These are phyloP conservation scores for Chaetomiaceae sp. DNA, from an alignment of 2,329 filamentous ascomycete species.

Conservation along the genomic window DNA sequence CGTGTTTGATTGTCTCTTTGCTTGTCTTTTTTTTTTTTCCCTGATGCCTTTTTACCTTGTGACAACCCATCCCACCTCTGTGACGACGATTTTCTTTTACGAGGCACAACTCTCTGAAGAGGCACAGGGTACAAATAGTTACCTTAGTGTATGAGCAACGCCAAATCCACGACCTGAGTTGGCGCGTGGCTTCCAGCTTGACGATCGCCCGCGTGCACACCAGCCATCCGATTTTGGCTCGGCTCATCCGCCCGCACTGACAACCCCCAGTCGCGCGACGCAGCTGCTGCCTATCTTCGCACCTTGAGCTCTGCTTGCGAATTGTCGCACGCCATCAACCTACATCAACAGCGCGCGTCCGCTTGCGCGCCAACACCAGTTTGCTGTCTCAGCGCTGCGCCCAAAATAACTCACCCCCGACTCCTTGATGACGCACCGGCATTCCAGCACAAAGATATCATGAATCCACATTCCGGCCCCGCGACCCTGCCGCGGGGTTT, in stretches of 20 bases:
- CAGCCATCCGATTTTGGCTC: constrained; percentile 21
- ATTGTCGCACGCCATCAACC: background rate
- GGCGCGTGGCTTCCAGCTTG: background rate
- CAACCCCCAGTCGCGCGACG: background rate
- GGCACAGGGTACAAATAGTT: background rate
- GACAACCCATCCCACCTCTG: too few relatives aligned
- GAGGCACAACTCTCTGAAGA: too few relatives aligned
- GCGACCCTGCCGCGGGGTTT: constrained; percentile 40
- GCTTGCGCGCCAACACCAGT: constrained; percentile 1
- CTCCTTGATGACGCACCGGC: constrained; percentile 21
- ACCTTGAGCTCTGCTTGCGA: background rate
- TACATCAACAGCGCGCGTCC: background rate
- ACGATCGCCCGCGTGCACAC: constrained; percentile 5
- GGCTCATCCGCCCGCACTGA: background rate
- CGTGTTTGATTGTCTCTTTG: constrained; percentile 14
- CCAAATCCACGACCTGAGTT: background rate
- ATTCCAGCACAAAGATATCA: constrained; percentile 31
- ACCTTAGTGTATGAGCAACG: background rate
- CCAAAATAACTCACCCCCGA: background rate
- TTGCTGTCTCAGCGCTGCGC: background rate
- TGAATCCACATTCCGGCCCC: constrained; percentile 43
- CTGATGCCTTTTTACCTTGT: too few relatives aligned
- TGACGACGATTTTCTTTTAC: constrained; percentile 6
- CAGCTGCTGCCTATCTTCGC: background rate
- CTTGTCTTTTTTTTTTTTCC: constrained; percentile 6